Evolutionary conservation across 345 rosid species (phyloP).

Genomic region (Abelmoschus esculentus): DNA sequence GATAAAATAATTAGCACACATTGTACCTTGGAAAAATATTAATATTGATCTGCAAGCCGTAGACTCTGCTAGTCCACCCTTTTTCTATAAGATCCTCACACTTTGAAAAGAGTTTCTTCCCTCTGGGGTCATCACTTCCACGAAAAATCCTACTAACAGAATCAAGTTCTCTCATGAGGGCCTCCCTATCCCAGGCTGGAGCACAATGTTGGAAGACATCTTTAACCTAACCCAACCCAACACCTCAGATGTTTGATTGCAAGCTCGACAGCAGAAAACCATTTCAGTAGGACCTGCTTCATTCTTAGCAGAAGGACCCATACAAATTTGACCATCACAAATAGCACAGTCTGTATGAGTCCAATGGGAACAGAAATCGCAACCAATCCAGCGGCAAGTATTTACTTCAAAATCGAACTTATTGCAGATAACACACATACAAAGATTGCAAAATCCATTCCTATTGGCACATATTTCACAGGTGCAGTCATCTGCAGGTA

Average conservation of each 20-base stretch:
- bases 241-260: conserved; percentile 85
- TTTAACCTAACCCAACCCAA: conserved; percentile 97
- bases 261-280: conserved; percentile 83
- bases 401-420: neutral
- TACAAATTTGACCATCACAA: conserved; percentile 56
- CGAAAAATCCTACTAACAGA: conserved; percentile 79
- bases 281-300: conserved; percentile 68
- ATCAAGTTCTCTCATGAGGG: conserved; percentile 84
- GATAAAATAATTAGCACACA: conserved; percentile 1
- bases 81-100: conserved; percentile 79
- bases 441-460: conserved; percentile 20
- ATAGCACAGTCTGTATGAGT: neutral
- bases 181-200: conserved; percentile 78
- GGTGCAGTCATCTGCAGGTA: conserved; percentile 88
- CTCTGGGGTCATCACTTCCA: conserved; percentile 86
- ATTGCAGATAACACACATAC: conserved; percentile 1
- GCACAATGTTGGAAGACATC: conserved; percentile 96
- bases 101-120: conserved; percentile 80
- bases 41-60: conserved; percentile 68
- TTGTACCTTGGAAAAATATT: conserved; percentile 79
- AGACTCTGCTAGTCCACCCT: conserved; percentile 60
- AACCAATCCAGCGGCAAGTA: neutral
- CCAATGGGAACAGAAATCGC: conserved; percentile 1
- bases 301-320: conserved; percentile 66
- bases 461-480: conserved; percentile 72